Evolutionary conservation across 192 early-diverging fungal genomes (phyloP).

Genomic region (Linnemannia zychae): DNA sequence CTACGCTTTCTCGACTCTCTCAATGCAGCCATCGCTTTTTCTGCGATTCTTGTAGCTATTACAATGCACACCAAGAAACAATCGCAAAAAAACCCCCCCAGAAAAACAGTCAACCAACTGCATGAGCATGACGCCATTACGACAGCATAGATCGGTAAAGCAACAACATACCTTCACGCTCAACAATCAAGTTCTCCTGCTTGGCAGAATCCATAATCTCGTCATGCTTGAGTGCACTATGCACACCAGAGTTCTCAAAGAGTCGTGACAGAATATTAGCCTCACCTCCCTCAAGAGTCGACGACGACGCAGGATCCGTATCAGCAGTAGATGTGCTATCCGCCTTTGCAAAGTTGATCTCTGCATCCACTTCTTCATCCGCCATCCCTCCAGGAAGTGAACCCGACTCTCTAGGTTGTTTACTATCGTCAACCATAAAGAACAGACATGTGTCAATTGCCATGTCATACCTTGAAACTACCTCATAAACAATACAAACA

Average conservation of each 20-base stretch:
- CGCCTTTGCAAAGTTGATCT: constrained; percentile 17
- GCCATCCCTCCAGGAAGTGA: constrained; percentile 40
- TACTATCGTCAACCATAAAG: not conserved
- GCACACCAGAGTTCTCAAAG: constrained; percentile 89
- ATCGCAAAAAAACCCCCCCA: not conserved
- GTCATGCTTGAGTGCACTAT: constrained; percentile 94
- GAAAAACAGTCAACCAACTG: not conserved
- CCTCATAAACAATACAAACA: not conserved
- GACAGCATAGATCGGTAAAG: not conserved
- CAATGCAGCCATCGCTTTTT: constrained; percentile 82
- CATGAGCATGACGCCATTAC: not conserved
- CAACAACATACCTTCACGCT: constrained; percentile 70
- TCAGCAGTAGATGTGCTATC: not conserved
- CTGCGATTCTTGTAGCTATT: constrained; percentile 81
- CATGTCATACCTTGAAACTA: constrained; percentile 16
- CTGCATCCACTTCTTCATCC: constrained; percentile 32
- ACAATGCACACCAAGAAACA: not conserved
- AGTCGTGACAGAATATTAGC: constrained; percentile 82
- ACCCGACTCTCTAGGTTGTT: constrained; percentile 41
- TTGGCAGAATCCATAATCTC: constrained; percentile 81
- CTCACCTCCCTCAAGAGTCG: constrained; percentile 32
- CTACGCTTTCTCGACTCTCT: constrained; percentile 77
- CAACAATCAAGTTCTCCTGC: constrained; percentile 75
- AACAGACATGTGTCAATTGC: not conserved
- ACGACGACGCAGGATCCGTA: not conserved